Percentiles rank a stretch among this genome's conserved stretches.
These are phyloP conservation scores for Hyphopichia khmerensis DNA, from an alignment of 1,139 yeast species.

Conservation along the genomic window DNA sequence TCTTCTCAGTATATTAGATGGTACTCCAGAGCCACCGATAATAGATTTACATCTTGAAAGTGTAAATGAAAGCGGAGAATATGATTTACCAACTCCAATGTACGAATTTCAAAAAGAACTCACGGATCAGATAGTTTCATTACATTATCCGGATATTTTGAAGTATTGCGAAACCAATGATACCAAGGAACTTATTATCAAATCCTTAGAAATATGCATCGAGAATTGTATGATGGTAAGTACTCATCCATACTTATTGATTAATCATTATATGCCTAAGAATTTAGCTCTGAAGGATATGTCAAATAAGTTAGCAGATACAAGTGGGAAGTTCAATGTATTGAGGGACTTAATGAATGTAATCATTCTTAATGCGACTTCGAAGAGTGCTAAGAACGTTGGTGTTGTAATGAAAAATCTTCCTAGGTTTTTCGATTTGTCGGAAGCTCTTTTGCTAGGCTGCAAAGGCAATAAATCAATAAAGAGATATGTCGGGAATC, in stretches of 20 bases:
- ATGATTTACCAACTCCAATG: constrained; percentile 82
- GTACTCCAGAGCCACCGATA: constrained; percentile 82
- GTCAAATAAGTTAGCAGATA: constrained; percentile 70
- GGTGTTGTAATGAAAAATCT: constrained; percentile 40
- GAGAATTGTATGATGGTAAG: constrained; percentile 76
- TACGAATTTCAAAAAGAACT: constrained; percentile 85
- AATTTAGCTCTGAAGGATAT: constrained; percentile 74
- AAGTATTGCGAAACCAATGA: constrained; percentile 76
- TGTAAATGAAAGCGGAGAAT: constrained; percentile 59
- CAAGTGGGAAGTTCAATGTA: constrained; percentile 83
- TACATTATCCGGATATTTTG: constrained; percentile 87
- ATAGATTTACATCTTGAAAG: constrained; percentile 49
- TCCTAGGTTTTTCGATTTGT: constrained; percentile 59
- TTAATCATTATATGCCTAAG: constrained; percentile 85
- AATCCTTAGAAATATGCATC: constrained; percentile 71
- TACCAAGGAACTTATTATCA: constrained; percentile 57
- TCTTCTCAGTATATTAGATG: constrained; percentile 70
- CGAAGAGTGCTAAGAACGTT: constrained; percentile 40
- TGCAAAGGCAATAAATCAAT: constrained; percentile 55
- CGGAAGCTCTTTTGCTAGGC: constrained; percentile 76
- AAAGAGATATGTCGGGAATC: constrained; percentile 65
- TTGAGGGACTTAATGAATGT: constrained; percentile 58
- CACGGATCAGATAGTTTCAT: constrained; percentile 88
- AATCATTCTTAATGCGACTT: constrained; percentile 31
- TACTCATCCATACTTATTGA: constrained; percentile 84